A percentile compares a stretch with the other conserved stretches of the same genome.
phyloP scores from a whole-genome alignment of 2,329 filamentous ascomycete genomes.

The Pseudomassariella vexata region DNA sequence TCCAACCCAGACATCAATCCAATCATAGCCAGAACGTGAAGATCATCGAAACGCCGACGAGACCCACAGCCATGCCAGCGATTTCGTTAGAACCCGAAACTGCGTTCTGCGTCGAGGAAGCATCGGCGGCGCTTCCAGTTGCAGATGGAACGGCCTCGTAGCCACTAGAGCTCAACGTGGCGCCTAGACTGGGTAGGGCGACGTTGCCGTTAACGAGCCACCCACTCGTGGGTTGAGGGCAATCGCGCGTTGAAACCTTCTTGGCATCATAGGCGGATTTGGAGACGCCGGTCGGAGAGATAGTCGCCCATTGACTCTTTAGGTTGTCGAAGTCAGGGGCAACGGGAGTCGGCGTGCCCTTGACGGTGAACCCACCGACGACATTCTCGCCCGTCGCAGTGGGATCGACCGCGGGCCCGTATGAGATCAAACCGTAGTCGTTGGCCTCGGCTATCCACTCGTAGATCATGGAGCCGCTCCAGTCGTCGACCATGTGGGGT shows the following conservation, averaged over 20 bases:
- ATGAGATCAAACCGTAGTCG: constrained; percentile 74
- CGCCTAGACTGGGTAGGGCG: constrained; percentile 62
- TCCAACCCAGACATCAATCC: background rate
- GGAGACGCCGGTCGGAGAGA: constrained; percentile 63
- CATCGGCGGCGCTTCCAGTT: constrained; percentile 22
- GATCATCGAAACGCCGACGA: constrained; percentile 45
- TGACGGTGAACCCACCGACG: constrained; percentile 61
- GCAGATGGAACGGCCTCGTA: constrained; percentile 22
- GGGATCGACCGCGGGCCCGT: constrained; percentile 55
- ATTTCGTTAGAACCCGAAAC: constrained; percentile 41
- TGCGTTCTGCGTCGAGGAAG: constrained; percentile 30
- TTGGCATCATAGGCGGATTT: constrained; percentile 59
- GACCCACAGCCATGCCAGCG: constrained; percentile 41
- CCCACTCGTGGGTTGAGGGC: constrained; percentile 62
- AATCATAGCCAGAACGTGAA: constrained; percentile 44
- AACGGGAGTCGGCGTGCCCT: constrained; percentile 68
- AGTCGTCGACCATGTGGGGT: constrained; percentile 60
- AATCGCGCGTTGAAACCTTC: constrained; percentile 57
- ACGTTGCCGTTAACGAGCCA: constrained; percentile 72
- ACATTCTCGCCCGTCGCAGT: constrained; percentile 48
- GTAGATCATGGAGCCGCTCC: constrained; percentile 78
- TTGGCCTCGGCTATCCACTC: constrained; percentile 87
- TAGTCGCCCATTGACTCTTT: constrained; percentile 67
- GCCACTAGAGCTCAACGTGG: constrained; percentile 31
- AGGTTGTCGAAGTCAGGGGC: constrained; percentile 75